Base-by-base conservation (phyloP, 176 grass and related monocot species). In the Musa troglodytarum region DNA sequence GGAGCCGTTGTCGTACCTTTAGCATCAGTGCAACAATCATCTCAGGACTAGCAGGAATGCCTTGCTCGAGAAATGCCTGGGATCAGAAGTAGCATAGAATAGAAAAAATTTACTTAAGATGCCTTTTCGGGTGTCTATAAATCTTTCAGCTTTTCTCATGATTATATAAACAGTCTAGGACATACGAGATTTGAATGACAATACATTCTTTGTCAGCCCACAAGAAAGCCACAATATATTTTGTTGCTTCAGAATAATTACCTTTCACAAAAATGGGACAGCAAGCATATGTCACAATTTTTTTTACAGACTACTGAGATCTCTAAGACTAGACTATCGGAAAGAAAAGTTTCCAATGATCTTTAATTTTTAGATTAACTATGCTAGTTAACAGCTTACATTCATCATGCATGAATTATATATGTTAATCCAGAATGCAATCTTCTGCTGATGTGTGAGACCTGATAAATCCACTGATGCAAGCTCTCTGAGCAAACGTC, bases 391-490 rank as follows among this genome's bases (percentile, higher is more conserved):
- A 43, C 4, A 43, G 58, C 89, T 92, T 86, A 99, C 95, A 82
- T 95, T 99, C 96, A 95, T 99, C 88, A 99, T 95, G 86, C 96
- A 92, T 1, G 91, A 83, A 11, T 99, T 95, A 80, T 99, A 95
- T 81, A 92, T 52, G 84, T 99, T 99, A 85, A 99, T 95, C 96
- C 96, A 99, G 83, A 99, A 99, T 66, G 96, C 96, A 77, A 99
- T 81, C 81, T 92, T 99, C 78, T 99, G 91, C 80, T 84, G 91
- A 73, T 99, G 96, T 15, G 88, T 86, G 78, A 99, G 86, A 65
- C 81, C 85, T 80, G 62, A 73, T 55, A 88, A 79, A 76, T 89
- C 85, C 82, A 92, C 88, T 77, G 80, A 61, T n/a, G 88, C 43
- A 5, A 95, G 83, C 76, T 83, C 89, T 76, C 76, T 79, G 10